phyloP scores from a whole-genome alignment of 768 basidiomycete genomes.

The Trametes maxima region DNA sequence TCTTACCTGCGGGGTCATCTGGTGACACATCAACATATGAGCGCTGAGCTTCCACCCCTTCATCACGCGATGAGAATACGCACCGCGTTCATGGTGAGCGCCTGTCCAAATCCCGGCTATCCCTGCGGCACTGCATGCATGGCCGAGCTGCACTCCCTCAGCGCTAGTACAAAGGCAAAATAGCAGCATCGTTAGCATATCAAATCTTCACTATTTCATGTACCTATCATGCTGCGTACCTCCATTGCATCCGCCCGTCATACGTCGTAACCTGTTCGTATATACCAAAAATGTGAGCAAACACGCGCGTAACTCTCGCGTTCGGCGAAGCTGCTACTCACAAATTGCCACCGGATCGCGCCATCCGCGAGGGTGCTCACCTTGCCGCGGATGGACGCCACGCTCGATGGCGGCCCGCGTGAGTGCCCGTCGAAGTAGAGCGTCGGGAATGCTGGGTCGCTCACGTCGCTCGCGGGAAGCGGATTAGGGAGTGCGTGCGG shows the following conservation, averaged over 20 bases:
- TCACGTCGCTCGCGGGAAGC: slow-evolving; percentile 5
- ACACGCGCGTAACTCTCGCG: not conserved
- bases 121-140: slow-evolving; percentile 64
- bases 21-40: slow-evolving; percentile 2
- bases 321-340: slow-evolving; percentile 40
- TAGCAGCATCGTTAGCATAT: not conserved
- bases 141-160: slow-evolving; percentile 68
- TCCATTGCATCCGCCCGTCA: slow-evolving; percentile 58
- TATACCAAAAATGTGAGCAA: not conserved
- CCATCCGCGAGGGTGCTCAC: slow-evolving; percentile 39
- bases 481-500: slow-evolving; percentile 10
- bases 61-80: slow-evolving; percentile 8
- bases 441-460: slow-evolving; percentile 32
- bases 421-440: slow-evolving; percentile 35
- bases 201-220: not conserved
- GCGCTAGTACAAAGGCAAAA: slow-evolving; percentile 46
- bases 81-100: slow-evolving; percentile 57
- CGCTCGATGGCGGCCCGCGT: slow-evolving; percentile 32
- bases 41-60: not conserved
- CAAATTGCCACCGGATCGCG: slow-evolving; percentile 48
- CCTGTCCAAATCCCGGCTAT: slow-evolving; percentile 73
- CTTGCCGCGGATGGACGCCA: slow-evolving; percentile 36
- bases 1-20: slow-evolving; percentile 70
- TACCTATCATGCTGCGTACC: slow-evolving; percentile 38
- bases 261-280: slow-evolving; percentile 52